Evolutionary conservation across 2,329 filamentous ascomycete species (phyloP), one percentile per base, ranked within the genome.

Genomic region (Fusarium poae): DNA sequence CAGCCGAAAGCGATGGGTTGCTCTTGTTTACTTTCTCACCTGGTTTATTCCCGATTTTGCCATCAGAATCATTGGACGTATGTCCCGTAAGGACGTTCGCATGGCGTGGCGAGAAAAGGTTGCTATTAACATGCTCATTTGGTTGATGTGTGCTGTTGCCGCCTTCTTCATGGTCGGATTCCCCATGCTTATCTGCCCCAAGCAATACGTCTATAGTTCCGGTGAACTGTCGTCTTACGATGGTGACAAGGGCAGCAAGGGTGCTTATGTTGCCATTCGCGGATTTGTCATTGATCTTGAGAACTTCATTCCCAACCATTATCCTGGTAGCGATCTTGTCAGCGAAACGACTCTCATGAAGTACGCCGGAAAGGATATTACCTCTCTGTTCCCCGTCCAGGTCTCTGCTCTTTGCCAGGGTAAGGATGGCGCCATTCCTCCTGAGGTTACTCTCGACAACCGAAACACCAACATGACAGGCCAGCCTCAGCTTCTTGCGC

Each of bases 101-200:
- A 86, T 92, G 77, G 96, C 96, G 1, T 99, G 96, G 96, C 88
- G 96, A 76, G 96, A 99, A 79, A 99, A 99, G 84, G 79, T 99
- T 62, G 95, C 96, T 55, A 99, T 99, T 85, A 99, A 99, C 83
- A 85, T 99, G 78, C 86, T 98, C 76, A 99, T 99, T 77, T 99
- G 97, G 96, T 82, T 95, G 59, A 88, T 86, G 77, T 98, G 95
- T 81, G 83, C 82, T 18, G 80, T 92, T 49, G 89, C 92, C 29
- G 87, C 91, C 57, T 99, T 99, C 83, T 92, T 99, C 84, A 93
- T 98, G 75, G 86, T 98, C 64, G 86, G 90, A 57, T 97, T 99
- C 76, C 97, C 97, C 1, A 82, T 85, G 71, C 81, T 98, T 68
- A 93, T 99, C 75, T 99, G 96, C 79, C 96, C 96, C 1, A 95